phyloP scores from a whole-genome alignment of 106 monocot species.

The Dioscorea dumetorum region DNA sequence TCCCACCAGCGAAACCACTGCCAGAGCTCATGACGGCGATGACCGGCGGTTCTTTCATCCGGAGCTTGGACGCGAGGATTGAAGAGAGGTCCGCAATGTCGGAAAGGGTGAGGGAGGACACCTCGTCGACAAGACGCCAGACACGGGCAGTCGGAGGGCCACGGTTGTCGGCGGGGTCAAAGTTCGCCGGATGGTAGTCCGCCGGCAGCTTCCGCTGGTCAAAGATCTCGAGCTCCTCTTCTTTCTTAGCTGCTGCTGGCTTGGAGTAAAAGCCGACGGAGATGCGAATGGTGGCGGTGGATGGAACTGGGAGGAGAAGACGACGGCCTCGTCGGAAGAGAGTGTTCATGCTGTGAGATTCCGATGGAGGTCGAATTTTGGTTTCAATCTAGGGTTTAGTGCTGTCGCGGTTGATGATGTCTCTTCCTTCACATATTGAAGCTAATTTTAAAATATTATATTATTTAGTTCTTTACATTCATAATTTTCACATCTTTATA shows the following conservation, averaged over 20 bases:
- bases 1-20: conserved; percentile 9
- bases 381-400: no score
- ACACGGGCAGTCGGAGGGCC: conserved; percentile 71
- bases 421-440: no score
- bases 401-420: no score
- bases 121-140: conserved; percentile 92
- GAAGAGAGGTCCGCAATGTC: conserved; percentile 67
- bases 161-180: conserved; percentile 63
- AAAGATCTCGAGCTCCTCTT: conserved; percentile 36
- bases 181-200: conserved; percentile 72
- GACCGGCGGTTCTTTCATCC: conserved; percentile 36
- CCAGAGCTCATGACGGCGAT: conserved; percentile 61
- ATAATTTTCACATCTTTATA: no score
- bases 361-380: no score
- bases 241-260: conserved; percentile 1
- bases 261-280: conserved; percentile 7
- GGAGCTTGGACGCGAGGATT: conserved; percentile 43
- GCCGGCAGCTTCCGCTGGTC: conserved; percentile 75
- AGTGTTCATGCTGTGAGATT: no score
- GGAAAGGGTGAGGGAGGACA: conserved; percentile 62
- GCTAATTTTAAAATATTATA: no score
- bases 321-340: neutral
- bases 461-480: no score
- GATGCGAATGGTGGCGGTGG: neutral
- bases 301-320: conserved; percentile 1